Evolutionary conservation across 805 yeast species (phyloP).

Genomic region (Hanseniaspora opuntiae): DNA sequence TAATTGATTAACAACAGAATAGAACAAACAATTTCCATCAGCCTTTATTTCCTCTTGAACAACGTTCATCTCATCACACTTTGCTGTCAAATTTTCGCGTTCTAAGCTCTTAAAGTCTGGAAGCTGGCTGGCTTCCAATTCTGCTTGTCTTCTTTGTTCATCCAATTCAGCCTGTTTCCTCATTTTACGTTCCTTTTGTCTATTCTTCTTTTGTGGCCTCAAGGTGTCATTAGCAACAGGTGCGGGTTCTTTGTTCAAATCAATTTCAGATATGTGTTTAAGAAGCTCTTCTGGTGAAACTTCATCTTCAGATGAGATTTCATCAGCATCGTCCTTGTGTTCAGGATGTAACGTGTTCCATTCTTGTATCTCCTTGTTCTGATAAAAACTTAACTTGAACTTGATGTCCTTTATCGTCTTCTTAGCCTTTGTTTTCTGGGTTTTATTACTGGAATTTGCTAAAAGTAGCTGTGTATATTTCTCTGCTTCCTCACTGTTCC

Average conservation of each 20-base stretch:
- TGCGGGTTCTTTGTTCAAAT: constrained; percentile 7
- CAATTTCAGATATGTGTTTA: constrained; percentile 11
- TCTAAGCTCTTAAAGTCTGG: constrained; percentile 65
- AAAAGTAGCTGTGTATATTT: constrained; percentile 62
- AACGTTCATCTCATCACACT: constrained; percentile 39
- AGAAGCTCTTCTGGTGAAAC: constrained; percentile 11
- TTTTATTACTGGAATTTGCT: constrained; percentile 57
- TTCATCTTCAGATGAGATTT: constrained; percentile 29
- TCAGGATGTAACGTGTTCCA: constrained; percentile 5
- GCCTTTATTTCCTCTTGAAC: constrained; percentile 60
- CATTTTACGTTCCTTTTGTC: constrained; percentile 75
- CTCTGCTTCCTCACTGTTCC: constrained; percentile 52
- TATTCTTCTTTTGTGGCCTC: constrained; percentile 33
- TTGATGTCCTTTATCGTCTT: constrained; percentile 50
- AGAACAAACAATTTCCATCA: constrained; percentile 89
- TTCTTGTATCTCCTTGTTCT: constrained; percentile 37
- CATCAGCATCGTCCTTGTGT: constrained; percentile 26
- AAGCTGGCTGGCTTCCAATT: constrained; percentile 47
- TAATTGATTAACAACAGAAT: constrained; percentile 72
- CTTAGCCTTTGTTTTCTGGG: constrained; percentile 50
- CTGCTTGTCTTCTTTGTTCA: constrained; percentile 51
- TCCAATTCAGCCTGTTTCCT: constrained; percentile 59
- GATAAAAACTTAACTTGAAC: constrained; percentile 38
- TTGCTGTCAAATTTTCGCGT: constrained; percentile 44
- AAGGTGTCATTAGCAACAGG: constrained; percentile 27